phyloP scores from a whole-genome alignment of 305 asterid genomes.

The Fraxinus velutina region DNA sequence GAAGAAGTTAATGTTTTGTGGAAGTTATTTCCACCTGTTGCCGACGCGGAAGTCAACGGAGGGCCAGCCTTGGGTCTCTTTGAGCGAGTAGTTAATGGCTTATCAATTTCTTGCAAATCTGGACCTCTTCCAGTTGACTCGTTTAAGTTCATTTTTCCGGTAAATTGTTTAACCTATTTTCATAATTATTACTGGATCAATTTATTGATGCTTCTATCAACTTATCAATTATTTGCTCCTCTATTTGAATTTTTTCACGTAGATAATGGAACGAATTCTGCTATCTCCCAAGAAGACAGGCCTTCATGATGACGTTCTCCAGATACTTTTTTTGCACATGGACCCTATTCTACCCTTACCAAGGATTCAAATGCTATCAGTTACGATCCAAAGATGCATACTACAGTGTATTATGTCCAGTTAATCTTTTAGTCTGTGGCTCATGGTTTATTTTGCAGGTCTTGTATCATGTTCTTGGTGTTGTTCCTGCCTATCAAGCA shows the following conservation, averaged over 20 bases:
- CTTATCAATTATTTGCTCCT: constrained; percentile 1
- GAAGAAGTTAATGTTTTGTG: constrained; percentile 58
- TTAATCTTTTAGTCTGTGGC: constrained; percentile 21
- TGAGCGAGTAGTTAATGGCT: constrained; percentile 78
- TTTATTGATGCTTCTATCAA: constrained; percentile 14
- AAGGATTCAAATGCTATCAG: constrained; percentile 91
- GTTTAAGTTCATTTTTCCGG: constrained; percentile 91
- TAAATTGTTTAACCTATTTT: constrained; percentile 27
- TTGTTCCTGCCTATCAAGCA: constrained; percentile 79
- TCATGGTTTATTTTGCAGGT: constrained; percentile 56
- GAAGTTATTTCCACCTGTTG: constrained; percentile 66
- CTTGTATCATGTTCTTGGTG: constrained; percentile 88
- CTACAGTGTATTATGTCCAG: neutral
- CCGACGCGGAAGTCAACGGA: constrained; percentile 53
- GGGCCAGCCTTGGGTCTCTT: constrained; percentile 67
- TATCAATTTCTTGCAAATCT: constrained; percentile 79
- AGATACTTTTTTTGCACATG: constrained; percentile 87
- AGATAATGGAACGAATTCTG: constrained; percentile 88
- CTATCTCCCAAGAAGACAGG: constrained; percentile 82
- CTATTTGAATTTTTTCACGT: constrained; percentile 25
- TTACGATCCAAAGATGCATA: constrained; percentile 31
- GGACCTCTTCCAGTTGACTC: constrained; percentile 97
- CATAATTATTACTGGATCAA: neutral
- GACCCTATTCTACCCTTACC: constrained; percentile 96
- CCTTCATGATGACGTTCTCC: constrained; percentile 86